Base-by-base conservation (phyloP, 2,329 filamentous ascomycete genomes). In the Cytospora leucostoma region DNA sequence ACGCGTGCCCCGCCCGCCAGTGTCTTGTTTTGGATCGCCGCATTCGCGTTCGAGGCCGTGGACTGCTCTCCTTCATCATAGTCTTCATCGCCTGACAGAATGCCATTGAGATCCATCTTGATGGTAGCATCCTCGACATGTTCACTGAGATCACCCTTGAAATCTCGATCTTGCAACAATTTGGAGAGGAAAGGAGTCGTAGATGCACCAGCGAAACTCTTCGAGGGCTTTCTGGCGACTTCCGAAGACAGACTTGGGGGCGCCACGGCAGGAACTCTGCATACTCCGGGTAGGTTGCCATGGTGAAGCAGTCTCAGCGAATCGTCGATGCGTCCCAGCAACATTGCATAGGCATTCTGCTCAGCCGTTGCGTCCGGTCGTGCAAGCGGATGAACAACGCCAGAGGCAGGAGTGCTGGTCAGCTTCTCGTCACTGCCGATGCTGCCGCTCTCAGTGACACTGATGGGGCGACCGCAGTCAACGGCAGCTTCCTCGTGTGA, bases 401-500 rank as follows among this genome's bases (percentile, higher is more conserved):
- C 85, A 37, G 78, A 74, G 32, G 76, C 73, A 38, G 72, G 68
- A 17, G 70, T 59, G 37, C 50, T 67, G 7, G 68, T 55, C 33
- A 71, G 70, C 64, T 61, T 80, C 60, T 79, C 79, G 60, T 79
- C 77, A 37, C 76, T 79, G 61, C 82, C 75, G 63, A 82, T 73
- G 59, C 76, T 75, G 50, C 81, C 81, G 34, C 75, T 75, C 60
- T 89, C 87, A 67, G 89, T 84, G 67, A 85, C 80, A 70, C 96
- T 91, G 64, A 97, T 86, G 13, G 90, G 87, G 68, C 93, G 88
- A 59, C 95, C 95, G 70, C 92, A 96, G 65, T 91, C 90, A 62
- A 93, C 84, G 38, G 94, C 95, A 66, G 95, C 95, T 71, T 93
- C 92, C 75, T 98, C 94, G 72, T 99, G 95, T 70, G 92, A 97